Evolutionary conservation across 1,284 basidiomycete species (phyloP).

Genomic region (Cutaneotrichosporon curvatum): DNA sequence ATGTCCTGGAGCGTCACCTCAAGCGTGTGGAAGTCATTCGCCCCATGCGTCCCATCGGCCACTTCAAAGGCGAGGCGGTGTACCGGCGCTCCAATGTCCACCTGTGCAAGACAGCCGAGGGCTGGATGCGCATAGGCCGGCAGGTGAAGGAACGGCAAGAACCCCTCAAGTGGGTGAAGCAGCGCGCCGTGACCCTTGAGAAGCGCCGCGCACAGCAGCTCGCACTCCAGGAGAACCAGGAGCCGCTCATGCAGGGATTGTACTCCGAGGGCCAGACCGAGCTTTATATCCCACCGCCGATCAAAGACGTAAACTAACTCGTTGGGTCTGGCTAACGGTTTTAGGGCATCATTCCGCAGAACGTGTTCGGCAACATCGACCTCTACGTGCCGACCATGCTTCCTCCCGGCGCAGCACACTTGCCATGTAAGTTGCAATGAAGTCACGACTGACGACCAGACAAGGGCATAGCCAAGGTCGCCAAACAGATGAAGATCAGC

Average conservation of each 20-base stretch:
- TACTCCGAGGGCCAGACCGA: conserved; percentile 85
- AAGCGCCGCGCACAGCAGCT: conserved; percentile 78
- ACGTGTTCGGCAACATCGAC: conserved; percentile 95
- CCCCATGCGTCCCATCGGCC: conserved; percentile 77
- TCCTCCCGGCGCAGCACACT: conserved; percentile 74
- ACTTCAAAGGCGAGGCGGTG: conserved; percentile 90
- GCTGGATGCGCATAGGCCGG: conserved; percentile 87
- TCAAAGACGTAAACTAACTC: conserved; percentile 62
- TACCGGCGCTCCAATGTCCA: conserved; percentile 79
- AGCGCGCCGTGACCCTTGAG: conserved; percentile 73
- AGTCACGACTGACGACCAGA: conserved; percentile 49
- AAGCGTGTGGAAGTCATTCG: conserved; percentile 80
- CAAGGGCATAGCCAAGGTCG: conserved; percentile 82
- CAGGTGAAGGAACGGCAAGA: conserved; percentile 66
- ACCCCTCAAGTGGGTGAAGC: conserved; percentile 84
- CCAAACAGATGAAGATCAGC: conserved; percentile 70
- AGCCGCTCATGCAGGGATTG: conserved; percentile 73
- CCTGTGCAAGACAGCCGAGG: conserved; percentile 79
- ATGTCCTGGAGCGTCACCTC: conserved; percentile 80
- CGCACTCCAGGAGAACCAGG: conserved; percentile 51
- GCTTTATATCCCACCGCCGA: conserved; percentile 66
- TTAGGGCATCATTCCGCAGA: conserved; percentile 86
- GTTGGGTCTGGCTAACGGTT: neutral
- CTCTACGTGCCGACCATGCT: conserved; percentile 93
- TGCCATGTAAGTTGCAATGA: conserved; percentile 63